These are phyloP conservation scores for Suhomyces terraborum DNA, from an alignment of 1,139 yeast species.

Conservation along the genomic window DNA sequence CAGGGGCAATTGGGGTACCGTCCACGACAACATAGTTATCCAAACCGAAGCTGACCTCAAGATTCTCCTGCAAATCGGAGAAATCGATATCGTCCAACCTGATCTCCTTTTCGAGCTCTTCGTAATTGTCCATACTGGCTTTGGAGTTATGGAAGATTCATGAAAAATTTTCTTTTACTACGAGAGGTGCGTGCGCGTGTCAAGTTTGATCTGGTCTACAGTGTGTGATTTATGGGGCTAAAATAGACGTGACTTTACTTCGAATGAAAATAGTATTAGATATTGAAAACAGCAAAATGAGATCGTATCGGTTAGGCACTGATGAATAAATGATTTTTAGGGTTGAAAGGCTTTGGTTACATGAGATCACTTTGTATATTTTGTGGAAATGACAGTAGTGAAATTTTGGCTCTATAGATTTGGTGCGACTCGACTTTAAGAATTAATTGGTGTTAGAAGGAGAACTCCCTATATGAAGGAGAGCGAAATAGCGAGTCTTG, in stretches of 20 bases:
- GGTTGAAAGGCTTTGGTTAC: no score
- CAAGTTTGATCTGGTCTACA: neutral
- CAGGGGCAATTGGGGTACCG: constrained; percentile 96
- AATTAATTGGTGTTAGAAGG: no score
- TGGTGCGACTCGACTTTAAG: constrained; percentile 2
- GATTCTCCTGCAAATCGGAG: constrained; percentile 82
- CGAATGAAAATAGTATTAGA: no score
- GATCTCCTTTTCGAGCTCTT: constrained; percentile 45
- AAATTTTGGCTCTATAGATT: neutral
- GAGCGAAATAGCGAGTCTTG: no score
- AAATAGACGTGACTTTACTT: neutral
- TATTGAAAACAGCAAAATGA: no score
- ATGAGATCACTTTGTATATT: no score
- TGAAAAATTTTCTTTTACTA: constrained; percentile 15
- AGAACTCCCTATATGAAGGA: no score
- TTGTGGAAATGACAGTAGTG: no score
- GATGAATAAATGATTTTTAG: no score
- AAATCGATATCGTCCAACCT: constrained; percentile 70
- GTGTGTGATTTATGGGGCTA: no score
- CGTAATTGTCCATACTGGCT: constrained; percentile 26
- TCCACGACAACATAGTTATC: constrained; percentile 86
- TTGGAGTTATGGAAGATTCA: neutral
- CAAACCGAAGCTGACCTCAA: constrained; percentile 58
- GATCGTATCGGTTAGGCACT: no score
- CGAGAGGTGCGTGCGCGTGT: constrained; percentile 6